Evolutionary conservation across 495 filamentous ascomycete genomes (phyloP), one percentile per base, ranked within the genome.

Genomic region (Aspergillus affinis): DNA sequence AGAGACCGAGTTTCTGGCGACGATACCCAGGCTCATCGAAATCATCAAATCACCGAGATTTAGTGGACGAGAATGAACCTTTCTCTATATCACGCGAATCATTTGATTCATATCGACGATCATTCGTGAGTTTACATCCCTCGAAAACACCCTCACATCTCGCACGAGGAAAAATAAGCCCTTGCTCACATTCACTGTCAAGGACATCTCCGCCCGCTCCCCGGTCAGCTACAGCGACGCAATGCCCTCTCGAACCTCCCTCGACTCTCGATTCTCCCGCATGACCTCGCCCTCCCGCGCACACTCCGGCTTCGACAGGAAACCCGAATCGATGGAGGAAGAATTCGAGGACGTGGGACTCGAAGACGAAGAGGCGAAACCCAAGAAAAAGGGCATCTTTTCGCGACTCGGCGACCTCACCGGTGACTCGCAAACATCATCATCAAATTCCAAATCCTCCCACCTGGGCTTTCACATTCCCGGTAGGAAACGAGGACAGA

Each of bases 11-110:
- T 60, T 88, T 92, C 66, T 98, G 93, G 95, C 86, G 86, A 47
- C 82, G 81, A 67, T 88, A 87, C 47, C 86, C 89, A 26, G 81
- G 79, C 48, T 86, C 88, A 9, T 84, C 84, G 13, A 83, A 81
- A 63, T 84, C 87, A 1, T 89, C 89, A 8, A 90, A 88, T 68
- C 89, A 88, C 59, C 82, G 83, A 27, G 86, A 83, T 65, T 81
- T 87, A 57, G 77, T 92, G 57, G 81, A 87, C 66, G 89, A 93
- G 59, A 90, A 92, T 68, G 94, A 98, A 67, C 93, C 90, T 21
- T 98, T 98, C 75, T 91, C 89, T 54, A 98, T 98, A 75, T 97
- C 94, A 30, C 87, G 94, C 64, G 94, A 98, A 75, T 97, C 92
- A 9, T 98, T 98, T 72, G 94, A 98, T 71, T 97, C 93, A 27